Evolutionary conservation across 768 basidiomycete species (phyloP).

Genomic region (Lentinula detonsa): DNA sequence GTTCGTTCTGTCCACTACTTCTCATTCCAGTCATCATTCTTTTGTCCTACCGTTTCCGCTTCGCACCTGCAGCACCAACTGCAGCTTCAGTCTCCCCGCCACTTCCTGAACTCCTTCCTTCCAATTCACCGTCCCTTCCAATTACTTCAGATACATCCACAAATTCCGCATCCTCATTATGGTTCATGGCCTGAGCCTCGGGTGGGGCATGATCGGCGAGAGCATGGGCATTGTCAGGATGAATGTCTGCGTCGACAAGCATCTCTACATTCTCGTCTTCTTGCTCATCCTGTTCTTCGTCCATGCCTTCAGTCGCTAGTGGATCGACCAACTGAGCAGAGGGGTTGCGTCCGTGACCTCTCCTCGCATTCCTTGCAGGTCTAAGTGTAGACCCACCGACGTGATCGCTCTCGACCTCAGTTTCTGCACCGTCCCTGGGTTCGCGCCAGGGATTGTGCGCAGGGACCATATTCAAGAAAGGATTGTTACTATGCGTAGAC

Average conservation of each 20-base stretch:
- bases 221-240: neutral
- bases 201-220: neutral
- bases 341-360: neutral
- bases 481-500: neutral
- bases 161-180: slow-evolving; percentile 8
- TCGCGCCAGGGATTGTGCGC: neutral
- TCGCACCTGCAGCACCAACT: slow-evolving; percentile 29
- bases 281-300: slow-evolving; percentile 22
- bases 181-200: neutral
- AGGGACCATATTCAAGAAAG: neutral
- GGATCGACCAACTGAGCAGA: slow-evolving; percentile 4
- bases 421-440: slow-evolving; percentile 25
- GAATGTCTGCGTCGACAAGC: neutral
- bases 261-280: slow-evolving; percentile 9
- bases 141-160: slow-evolving; percentile 10
- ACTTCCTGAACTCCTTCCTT: slow-evolving; percentile 10
- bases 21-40: neutral
- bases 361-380: neutral
- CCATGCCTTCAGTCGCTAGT: slow-evolving; percentile 27
- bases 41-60: slow-evolving; percentile 25
- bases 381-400: neutral
- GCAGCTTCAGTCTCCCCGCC: slow-evolving; percentile 14
- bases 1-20: neutral
- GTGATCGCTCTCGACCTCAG: slow-evolving; percentile 30
- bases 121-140: slow-evolving; percentile 12